Base-by-base conservation (phyloP, 2,329 filamentous ascomycete genomes). In the Trichoderma sp. region DNA sequence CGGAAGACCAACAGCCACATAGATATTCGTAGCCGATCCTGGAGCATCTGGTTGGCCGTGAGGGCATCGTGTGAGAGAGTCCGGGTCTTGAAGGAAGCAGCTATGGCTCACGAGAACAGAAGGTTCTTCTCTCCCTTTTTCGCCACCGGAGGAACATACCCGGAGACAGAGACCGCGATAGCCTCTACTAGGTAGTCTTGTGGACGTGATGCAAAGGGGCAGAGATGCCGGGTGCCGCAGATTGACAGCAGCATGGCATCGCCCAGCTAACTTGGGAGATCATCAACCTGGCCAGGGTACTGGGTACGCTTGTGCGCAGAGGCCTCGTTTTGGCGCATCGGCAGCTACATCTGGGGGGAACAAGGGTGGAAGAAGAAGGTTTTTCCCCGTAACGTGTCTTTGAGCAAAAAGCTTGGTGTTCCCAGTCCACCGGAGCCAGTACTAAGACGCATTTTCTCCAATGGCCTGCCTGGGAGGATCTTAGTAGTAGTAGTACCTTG, bases 291-390 rank as follows among this genome's bases (percentile, higher is more conserved):
- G 60, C 59, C 27, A 21, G 59, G 69, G 60, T 64, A 7, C 68
- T 64, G 27, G 12, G 59, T 33, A 27, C 45, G 27, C 63, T 62
- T 62, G 56, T 45, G 6, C 18, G 21, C 38, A 31, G 24, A 21
- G 21, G 59, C 69, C 69, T 72, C 69, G 41, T 41, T 71, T 24
- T 72, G 59, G 59, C 41, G 69, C 59, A 63, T 62, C 68, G 56
- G 68, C 68, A 56, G 56, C 68, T 71, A 71, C 27, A 24, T 60
- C 67, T 38, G 35, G 33, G 68, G 60, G 14, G n/a, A 29, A 53
- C 69, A 14, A 50, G 69, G 69, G 41, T 73, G 21, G 41, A 18
- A 21, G 60, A 56, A 35, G 41, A 73, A 53, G 69, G n/a, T 21
- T 38, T 64, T 73, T 56, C 60, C 60, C 69, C 69, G 60, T 73